Percentiles rank a stretch among this genome's conserved stretches.
Evolutionary conservation across 2,329 filamentous ascomycete species (phyloP).

Genomic region (Xylaria sp.): DNA sequence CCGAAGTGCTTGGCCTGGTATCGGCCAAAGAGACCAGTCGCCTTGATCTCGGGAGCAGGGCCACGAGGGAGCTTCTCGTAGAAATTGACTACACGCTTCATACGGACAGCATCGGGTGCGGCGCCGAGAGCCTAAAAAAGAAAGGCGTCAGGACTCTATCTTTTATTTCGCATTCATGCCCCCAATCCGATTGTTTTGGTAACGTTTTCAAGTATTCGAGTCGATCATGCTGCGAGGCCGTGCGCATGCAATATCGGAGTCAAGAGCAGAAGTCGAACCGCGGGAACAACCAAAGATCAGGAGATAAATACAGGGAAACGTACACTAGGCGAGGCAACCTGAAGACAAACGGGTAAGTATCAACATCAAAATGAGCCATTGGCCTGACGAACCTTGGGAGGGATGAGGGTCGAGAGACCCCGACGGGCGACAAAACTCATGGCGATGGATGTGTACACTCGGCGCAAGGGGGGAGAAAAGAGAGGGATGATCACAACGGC

Average conservation of each 20-base stretch:
- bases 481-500: conserved; percentile 48
- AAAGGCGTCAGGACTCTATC: conserved; percentile 52
- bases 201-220: neutral
- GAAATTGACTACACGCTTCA: conserved; percentile 98
- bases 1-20: conserved; percentile 96
- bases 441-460: conserved; percentile 59
- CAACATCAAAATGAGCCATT: conserved; percentile 10
- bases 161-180: conserved; percentile 17
- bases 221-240: conserved; percentile 4
- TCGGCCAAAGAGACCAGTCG: conserved; percentile 83
- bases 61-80: conserved; percentile 98
- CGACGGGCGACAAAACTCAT: conserved; percentile 95
- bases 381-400: conserved; percentile 80
- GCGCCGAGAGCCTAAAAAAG: conserved; percentile 83
- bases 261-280: neutral
- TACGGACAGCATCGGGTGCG: conserved; percentile 94
- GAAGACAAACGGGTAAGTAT: conserved; percentile 54
- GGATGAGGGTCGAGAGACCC: conserved; percentile 97
- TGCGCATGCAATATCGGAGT: neutral
- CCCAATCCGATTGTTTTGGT: neutral
- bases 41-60: conserved; percentile 82
- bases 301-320: conserved; percentile 53
- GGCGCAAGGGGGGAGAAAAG: conserved; percentile 43
- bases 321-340: conserved; percentile 89
- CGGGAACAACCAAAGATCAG: conserved; percentile 20